Percentiles rank a stretch among this genome's conserved stretches.
Evolutionary conservation across 768 basidiomycete genomes (phyloP).

Genomic region (Lanmaoa pseudosensibilis): DNA sequence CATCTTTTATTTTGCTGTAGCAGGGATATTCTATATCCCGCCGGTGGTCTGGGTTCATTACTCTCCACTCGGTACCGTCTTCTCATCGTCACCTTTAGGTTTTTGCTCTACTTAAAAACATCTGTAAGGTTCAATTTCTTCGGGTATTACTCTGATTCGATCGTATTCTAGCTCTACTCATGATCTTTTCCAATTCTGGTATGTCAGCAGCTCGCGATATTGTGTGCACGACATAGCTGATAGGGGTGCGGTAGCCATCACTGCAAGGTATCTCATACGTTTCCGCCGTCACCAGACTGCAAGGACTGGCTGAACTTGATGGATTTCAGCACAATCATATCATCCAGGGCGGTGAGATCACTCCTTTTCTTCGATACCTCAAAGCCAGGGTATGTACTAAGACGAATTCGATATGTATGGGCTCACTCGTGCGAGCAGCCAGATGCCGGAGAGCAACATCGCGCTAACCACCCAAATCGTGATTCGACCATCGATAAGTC

Average conservation of each 20-base stretch:
- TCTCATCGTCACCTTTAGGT: constrained; percentile 10
- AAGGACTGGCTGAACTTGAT: neutral
- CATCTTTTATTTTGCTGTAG: constrained; percentile 14
- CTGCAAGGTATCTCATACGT: constrained; percentile 4
- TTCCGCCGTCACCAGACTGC: neutral
- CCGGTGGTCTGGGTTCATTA: constrained; percentile 1
- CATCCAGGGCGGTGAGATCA: constrained; percentile 16
- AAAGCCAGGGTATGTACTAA: neutral
- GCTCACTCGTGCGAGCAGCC: constrained; percentile 9
- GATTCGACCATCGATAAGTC: neutral
- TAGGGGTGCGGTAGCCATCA: neutral
- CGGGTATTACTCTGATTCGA: neutral
- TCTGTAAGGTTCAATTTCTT: constrained; percentile 6
- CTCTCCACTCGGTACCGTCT: neutral
- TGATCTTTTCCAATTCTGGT: neutral
- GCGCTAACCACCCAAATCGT: constrained; percentile 14
- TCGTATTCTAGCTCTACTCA: neutral
- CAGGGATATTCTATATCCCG: constrained; percentile 15
- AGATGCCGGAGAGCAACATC: neutral
- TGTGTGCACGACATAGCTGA: constrained; percentile 1
- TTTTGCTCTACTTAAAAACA: neutral
- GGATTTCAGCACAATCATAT: constrained; percentile 6
- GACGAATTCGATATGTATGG: neutral
- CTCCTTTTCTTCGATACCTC: neutral
- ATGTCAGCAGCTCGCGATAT: neutral